Percentiles rank a stretch among this genome's conserved stretches.
These are phyloP conservation scores for Leccinum variicolor DNA, from an alignment of 768 basidiomycete species.

Conservation along the genomic window DNA sequence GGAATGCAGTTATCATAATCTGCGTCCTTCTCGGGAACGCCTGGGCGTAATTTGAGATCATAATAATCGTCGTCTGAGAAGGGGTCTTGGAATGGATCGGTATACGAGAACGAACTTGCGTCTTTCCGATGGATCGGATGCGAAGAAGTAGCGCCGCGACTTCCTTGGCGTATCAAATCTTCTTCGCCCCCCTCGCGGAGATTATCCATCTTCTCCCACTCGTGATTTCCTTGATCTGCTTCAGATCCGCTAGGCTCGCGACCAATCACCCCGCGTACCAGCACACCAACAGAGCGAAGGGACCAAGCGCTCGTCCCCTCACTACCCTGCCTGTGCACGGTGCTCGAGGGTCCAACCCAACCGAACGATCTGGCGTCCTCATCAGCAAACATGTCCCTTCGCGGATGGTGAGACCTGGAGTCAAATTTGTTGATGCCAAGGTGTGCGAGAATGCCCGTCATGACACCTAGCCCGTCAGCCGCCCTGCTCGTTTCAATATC, in stretches of 20 bases:
- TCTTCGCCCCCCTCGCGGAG: conserved; percentile 3
- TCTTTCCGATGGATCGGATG: conserved; percentile 11
- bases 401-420: conserved; percentile 19
- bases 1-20: conserved; percentile 15
- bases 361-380: conserved; percentile 61
- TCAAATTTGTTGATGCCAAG: conserved; percentile 22
- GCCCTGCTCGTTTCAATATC: neutral
- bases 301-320: conserved; percentile 52
- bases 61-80: conserved; percentile 18
- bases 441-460: conserved; percentile 19
- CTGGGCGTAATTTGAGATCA: conserved; percentile 9
- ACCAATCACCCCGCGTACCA: conserved; percentile 28
- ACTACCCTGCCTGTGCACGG: conserved; percentile 36
- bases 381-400: conserved; percentile 75
- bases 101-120: conserved; percentile 35
- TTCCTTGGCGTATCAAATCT: too few species aligned
- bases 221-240: conserved; percentile 10
- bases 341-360: conserved; percentile 12
- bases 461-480: neutral
- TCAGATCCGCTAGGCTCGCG: conserved; percentile 27
- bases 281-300: conserved; percentile 37
- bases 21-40: conserved; percentile 16
- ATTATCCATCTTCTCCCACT: conserved; percentile 20
- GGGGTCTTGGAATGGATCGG: conserved; percentile 42
- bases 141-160: neutral